Percentiles rank a stretch among this genome's conserved stretches.
Evolutionary conservation across 2,329 filamentous ascomycete species (phyloP).

Genomic region (Fusarium phyllophilum): DNA sequence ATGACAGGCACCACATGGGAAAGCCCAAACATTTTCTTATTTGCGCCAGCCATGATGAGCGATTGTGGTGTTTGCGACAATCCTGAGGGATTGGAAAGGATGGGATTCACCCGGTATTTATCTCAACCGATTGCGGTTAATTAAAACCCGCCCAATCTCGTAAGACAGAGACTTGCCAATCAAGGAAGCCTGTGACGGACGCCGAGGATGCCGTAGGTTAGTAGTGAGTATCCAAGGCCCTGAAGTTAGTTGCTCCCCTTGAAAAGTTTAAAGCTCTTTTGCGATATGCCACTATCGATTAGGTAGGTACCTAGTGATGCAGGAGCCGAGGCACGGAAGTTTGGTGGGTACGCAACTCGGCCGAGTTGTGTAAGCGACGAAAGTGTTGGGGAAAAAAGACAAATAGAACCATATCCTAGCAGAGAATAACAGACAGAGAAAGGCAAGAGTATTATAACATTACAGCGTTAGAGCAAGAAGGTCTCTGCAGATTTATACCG

Average conservation of each 20-base stretch:
- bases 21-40: slow-evolving; percentile 48
- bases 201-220: slow-evolving; percentile 9
- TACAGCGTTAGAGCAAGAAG: neutral
- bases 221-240: neutral
- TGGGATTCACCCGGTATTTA: neutral
- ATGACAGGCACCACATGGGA: slow-evolving; percentile 53
- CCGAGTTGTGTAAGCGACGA: neutral
- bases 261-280: neutral
- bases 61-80: slow-evolving; percentile 16
- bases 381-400: slow-evolving; percentile 12
- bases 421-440: neutral
- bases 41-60: slow-evolving; percentile 47
- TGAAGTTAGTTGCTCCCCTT: neutral
- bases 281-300: slow-evolving; percentile 20
- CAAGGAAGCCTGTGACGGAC: neutral
- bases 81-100: slow-evolving; percentile 2
- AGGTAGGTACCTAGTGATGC: too few species aligned
- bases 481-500: neutral
- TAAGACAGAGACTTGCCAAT: neutral
- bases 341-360: slow-evolving; percentile 24
- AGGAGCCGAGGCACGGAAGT: slow-evolving; percentile 36
- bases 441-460: too few species aligned
- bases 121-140: neutral
- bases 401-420: neutral
- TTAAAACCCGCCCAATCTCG: neutral